Base-by-base conservation (phyloP, 768 basidiomycete species). In the Arthromyces matolae region DNA sequence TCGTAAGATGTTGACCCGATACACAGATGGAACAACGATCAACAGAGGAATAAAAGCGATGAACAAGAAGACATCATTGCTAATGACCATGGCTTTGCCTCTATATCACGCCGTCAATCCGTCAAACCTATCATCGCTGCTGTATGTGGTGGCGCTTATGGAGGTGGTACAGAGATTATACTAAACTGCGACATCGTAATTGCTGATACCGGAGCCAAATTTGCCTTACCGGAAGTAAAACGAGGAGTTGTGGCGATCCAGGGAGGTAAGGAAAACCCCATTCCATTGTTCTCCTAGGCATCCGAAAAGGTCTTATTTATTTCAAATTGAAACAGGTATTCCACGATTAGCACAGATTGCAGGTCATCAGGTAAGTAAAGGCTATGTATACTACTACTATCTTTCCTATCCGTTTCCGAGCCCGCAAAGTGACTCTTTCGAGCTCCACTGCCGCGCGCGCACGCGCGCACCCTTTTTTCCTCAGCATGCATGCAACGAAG, bases 111-210 rank as follows among this genome's bases (percentile, higher is more conserved):
- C 20, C 76, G 89, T 3, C 74, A 71, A 28, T 78, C 79, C 0
- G 71, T 64, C 51, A 91, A 91, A 59, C 87, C 87, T 5, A 78
- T 89, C 42, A 84, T 91, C 38, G 89, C 89, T 10, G 89, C 89
- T 3, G 88, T 89, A 1, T 78, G 81, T 49, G 89, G 89, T n/a
- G 76, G 82, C 24, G 79, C 83, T 0, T 79, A 78, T 38, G 83
- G 83, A 27, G 85, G 85, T 2, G 85, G 82, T 6, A 69, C 78
- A 52, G 84, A 86, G 59, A 74, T 86, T 41, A 53, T 88, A 1
- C 55, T 90, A 4, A 92, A 91, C 54, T 89, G 86, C 51, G 89
- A 91, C 58, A 59, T 90, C 22, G 86, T 90, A 43, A 63, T 91
- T 16, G 83, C 89, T 1, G 76, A 72, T 50, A 71, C 80, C 41